Percentiles rank a stretch among this genome's conserved stretches.
phyloP scores from a whole-genome alignment of 2,329 filamentous ascomycete genomes.

The Talaromyces atroroseus region DNA sequence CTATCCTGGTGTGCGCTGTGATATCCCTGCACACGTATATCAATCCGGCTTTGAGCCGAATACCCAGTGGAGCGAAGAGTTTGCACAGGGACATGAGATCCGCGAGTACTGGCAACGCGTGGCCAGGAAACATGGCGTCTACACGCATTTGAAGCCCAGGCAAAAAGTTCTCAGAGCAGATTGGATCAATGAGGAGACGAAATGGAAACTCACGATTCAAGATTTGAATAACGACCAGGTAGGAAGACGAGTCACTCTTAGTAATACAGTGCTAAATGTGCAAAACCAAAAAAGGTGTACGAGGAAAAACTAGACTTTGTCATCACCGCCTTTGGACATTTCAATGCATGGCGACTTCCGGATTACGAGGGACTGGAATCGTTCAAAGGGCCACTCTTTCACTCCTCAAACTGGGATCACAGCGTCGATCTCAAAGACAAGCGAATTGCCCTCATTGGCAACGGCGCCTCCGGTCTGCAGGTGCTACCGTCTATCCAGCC shows the following conservation, averaged over 20 bases:
- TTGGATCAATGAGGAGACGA: constrained; percentile 50
- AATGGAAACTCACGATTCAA: constrained; percentile 51
- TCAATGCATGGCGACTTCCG: constrained; percentile 61
- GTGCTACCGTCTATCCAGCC: constrained; percentile 38
- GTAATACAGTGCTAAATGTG: constrained; percentile 17
- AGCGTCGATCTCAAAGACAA: constrained; percentile 47
- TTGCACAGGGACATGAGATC: constrained; percentile 63
- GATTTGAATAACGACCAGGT: constrained; percentile 27
- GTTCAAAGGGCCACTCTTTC: constrained; percentile 53
- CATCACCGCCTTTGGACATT: constrained; percentile 58
- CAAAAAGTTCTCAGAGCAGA: constrained; percentile 51
- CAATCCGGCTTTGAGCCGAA: constrained; percentile 65
- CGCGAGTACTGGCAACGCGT: constrained; percentile 60
- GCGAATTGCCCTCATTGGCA: constrained; percentile 56
- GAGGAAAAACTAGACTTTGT: constrained; percentile 55
- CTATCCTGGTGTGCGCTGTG: constrained; percentile 63
- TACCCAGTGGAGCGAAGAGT: constrained; percentile 63
- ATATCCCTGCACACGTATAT: constrained; percentile 66
- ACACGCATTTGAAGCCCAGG: constrained; percentile 52
- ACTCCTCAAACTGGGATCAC: constrained; percentile 57
- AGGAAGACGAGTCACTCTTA: constrained; percentile 13
- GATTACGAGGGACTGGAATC: constrained; percentile 54
- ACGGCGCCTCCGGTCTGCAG: constrained; percentile 58
- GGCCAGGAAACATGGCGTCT: constrained; percentile 60
- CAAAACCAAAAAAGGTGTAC: constrained; percentile 28